phyloP scores from a whole-genome alignment of 2,329 filamentous ascomycete genomes.

The Botrytis galanthina region DNA sequence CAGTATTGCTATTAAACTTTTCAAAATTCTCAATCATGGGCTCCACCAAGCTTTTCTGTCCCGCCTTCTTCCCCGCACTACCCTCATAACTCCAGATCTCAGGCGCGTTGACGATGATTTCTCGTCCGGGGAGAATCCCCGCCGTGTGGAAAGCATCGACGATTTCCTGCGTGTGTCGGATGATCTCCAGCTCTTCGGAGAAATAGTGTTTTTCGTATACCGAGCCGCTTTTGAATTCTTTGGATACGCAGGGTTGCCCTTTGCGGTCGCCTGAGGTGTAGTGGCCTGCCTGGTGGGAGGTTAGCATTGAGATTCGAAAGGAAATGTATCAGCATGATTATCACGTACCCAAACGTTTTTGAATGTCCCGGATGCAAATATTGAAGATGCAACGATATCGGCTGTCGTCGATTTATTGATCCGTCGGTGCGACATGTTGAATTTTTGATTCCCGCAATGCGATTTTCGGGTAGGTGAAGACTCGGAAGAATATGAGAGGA shows the following conservation, averaged over 20 bases:
- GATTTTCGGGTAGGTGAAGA: neutral
- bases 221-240: conserved; percentile 20
- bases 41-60: neutral
- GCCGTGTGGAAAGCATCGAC: conserved; percentile 12
- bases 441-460: neutral
- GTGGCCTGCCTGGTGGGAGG: neutral
- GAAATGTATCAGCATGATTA: neutral
- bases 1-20: conserved; percentile 23
- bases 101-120: conserved; percentile 14
- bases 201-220: conserved; percentile 17
- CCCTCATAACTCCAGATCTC: neutral
- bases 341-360: conserved; percentile 20
- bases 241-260: conserved; percentile 9
- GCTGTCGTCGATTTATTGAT: conserved; percentile 2
- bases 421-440: neutral
- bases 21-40: conserved; percentile 22
- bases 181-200: conserved; percentile 9
- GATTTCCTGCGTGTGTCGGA: conserved; percentile 7
- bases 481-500: neutral
- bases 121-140: neutral
- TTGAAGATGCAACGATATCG: neutral
- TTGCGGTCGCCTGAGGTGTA: conserved; percentile 6
- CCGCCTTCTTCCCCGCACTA: neutral
- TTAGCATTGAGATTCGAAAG: neutral
- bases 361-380: conserved; percentile 20